A percentile compares a stretch with the other conserved stretches of the same genome.
Conservation (phyloP, 805 yeast genomes). For the Spathaspora girioi region DNA sequence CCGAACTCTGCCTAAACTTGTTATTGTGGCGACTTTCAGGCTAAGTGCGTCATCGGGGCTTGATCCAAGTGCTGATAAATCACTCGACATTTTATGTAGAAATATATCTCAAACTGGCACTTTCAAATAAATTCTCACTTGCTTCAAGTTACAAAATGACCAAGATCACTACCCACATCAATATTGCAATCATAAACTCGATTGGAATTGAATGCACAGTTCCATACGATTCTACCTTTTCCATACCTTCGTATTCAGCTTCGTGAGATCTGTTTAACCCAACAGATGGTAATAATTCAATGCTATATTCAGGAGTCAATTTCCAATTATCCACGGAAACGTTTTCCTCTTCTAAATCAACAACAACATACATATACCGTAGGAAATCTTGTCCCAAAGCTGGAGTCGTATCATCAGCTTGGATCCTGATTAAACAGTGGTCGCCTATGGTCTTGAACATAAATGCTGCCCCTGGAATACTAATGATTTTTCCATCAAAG, state of each 20-base stretch:
- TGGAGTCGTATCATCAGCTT: constrained; percentile 24
- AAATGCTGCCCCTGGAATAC: not conserved
- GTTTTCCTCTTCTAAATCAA: not conserved
- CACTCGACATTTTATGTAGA: too few relatives aligned
- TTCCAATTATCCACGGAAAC: not conserved
- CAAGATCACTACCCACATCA: not conserved
- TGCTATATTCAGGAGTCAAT: not conserved
- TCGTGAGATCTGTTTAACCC: not conserved
- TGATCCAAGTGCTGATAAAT: too few relatives aligned
- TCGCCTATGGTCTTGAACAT: not conserved
- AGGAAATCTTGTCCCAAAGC: not conserved
- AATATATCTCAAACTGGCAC: too few relatives aligned
- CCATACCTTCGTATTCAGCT: not conserved
- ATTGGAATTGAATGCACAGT: not conserved
- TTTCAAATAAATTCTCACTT: too few relatives aligned
- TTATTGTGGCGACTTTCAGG: too few relatives aligned
- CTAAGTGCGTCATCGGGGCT: too few relatives aligned
- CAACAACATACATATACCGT: not conserved
- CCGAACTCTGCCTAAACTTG: too few relatives aligned
- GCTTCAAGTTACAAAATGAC: not conserved
- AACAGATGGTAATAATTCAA: not conserved
- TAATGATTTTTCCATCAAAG: not conserved
- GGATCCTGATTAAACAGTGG: not conserved
- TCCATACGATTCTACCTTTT: not conserved
- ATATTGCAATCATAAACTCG: not conserved